Conservation (phyloP, 306 rosid genomes). For the Dalbergia oliveri region DNA sequence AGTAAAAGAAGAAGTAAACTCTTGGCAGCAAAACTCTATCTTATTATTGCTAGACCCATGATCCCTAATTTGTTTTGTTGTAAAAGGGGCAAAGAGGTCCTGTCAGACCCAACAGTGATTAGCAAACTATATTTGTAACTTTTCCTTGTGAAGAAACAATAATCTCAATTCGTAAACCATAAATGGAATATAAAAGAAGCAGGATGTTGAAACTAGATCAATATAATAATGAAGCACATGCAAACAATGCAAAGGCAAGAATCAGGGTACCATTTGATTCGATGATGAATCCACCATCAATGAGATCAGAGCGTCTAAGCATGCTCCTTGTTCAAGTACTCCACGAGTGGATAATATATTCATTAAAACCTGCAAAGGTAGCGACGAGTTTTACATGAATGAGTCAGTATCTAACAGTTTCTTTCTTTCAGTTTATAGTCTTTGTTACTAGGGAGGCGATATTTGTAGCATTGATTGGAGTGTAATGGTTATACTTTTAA, state of each 20-base stretch:
- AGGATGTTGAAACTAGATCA: conserved; percentile 18
- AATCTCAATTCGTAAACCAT: conserved; percentile 20
- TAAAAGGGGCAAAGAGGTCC: too few relatives aligned
- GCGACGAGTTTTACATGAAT: conserved; percentile 12
- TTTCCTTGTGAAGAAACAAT: conserved; percentile 19
- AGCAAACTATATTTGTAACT: conserved; percentile 24
- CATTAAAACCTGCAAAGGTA: conserved; percentile 77
- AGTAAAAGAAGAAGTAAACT: conserved; percentile 1
- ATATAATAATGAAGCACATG: neutral
- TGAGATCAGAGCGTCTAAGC: conserved; percentile 87
- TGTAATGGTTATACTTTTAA: conserved; percentile 6
- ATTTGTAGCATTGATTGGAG: conserved; percentile 6
- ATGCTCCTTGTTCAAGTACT: conserved; percentile 86
- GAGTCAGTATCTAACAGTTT: neutral
- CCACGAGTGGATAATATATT: conserved; percentile 81
- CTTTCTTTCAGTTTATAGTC: conserved; percentile 3
- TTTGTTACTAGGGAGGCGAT: neutral
- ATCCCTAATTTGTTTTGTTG: too few relatives aligned
- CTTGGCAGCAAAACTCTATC: conserved; percentile 10
- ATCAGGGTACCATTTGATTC: conserved; percentile 82
- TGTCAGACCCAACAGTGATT: neutral
- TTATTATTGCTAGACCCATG: too few relatives aligned
- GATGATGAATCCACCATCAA: conserved; percentile 89
- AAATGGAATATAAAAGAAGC: conserved; percentile 23
- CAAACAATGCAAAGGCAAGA: conserved; percentile 10